Evolutionary conservation across 1,284 basidiomycete genomes (phyloP), one percentile per base, ranked within the genome.

Genomic region (Peniophora sp.): DNA sequence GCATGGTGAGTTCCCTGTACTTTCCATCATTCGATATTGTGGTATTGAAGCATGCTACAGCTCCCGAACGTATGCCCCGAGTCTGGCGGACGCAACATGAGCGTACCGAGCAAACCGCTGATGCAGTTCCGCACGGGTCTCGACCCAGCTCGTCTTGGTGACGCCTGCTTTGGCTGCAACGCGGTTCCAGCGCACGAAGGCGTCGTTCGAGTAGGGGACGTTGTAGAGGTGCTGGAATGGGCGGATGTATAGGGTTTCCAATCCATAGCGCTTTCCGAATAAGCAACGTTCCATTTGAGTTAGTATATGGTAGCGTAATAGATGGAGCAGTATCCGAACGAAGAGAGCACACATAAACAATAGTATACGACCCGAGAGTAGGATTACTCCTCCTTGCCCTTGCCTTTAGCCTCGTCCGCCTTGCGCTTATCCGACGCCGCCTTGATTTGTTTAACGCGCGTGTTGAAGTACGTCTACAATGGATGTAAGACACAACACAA

Each of bases 61-160:
- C 67, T 90, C 38, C 86, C 86, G 16, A 89, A 89, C 56, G 76
- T 90, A 11, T 77, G 79, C 58, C 75, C 81, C 0, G 66, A 69
- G 19, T 83, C 78, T 1, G 87, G 85, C 27, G 62, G 75, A 23
- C 74, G 79, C n/a, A 86, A 89, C 59, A 72, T 71, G 19, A 83
- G 84, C 1, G 83, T 89, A 2, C 87, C 87, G 3, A 85, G 73
- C 69, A 88, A 88, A 64, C 75, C 80, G 17, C 63, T 87, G 10
- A 79, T 80, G 76, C 84, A 83, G 68, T 81, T 83, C 61, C 75
- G 85, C 24, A 74, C 64, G 17, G 78, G 78, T 8, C 56, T 81
- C 49, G 78, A 84, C 59, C 73, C 75, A 0, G 59, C 49, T 17
- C 57, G 69, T 2, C 71, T 69, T 52, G 66, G 69, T 64, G 74